Conservation (phyloP, 805 yeast species). For the Pichia pseudocactophila region DNA sequence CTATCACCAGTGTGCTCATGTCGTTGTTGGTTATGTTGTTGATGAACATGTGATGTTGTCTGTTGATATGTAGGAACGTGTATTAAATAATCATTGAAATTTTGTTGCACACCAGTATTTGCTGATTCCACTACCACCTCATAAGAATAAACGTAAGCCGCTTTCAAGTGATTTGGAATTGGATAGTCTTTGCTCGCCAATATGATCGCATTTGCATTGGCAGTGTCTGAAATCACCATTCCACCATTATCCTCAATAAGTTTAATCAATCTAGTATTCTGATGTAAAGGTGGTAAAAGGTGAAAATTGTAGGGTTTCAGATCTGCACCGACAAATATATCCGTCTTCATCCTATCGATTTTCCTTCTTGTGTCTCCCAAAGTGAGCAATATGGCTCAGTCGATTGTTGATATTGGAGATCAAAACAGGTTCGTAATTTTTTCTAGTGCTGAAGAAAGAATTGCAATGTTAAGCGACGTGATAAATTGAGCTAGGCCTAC, state of each 20-base stretch:
- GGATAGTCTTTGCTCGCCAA: constrained; percentile 8
- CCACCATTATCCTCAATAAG: constrained; percentile 16
- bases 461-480: no score
- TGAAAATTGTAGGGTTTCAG: constrained; percentile 15
- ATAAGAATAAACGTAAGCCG: constrained; percentile 14
- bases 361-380: not conserved
- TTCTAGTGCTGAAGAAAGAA: no score
- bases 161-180: constrained; percentile 10
- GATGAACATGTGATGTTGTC: not conserved
- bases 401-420: no score
- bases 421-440: no score
- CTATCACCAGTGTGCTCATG: not conserved
- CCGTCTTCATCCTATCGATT: not conserved
- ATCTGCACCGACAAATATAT: constrained; percentile 11
- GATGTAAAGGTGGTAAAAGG: constrained; percentile 13
- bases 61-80: constrained; percentile 10
- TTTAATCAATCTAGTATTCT: constrained; percentile 7
- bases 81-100: constrained; percentile 12
- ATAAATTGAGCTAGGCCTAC: no score
- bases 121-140: constrained; percentile 14
- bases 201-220: constrained; percentile 11
- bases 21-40: not conserved
- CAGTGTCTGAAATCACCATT: constrained; percentile 9
- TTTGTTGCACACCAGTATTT: constrained; percentile 12
- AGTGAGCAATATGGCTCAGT: no score